Base-by-base conservation (phyloP, 371 early-diverging fungal genomes). In the Amoeboaphelidium protococcarum region DNA sequence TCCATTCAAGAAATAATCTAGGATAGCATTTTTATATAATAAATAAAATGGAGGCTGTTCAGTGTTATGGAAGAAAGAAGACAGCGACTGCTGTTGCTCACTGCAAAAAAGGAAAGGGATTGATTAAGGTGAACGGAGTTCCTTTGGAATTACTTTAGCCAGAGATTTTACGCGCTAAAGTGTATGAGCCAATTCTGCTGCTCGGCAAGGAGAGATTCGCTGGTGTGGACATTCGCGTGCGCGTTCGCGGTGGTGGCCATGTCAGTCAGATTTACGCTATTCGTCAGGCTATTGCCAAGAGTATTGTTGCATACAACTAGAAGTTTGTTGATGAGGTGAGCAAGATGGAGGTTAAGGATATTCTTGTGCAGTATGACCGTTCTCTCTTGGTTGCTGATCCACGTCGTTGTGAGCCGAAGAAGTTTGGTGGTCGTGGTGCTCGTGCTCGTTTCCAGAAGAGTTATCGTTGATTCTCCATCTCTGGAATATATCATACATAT, bases 341-440 rank as follows among this genome's bases (percentile, higher is more conserved):
- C 64, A 97, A 94, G 83, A 86, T 87, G 74, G 97, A 98, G 67
- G 82, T 98, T 70, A 88, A 87, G 75, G 88, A 94, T 55, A 69
- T 74, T 51, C 75, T 98, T 48, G 72, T 88, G 59, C 71, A 75
- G 61, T 97, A 87, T 73, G 99, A 98, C 74, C 90, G 96, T 71
- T 82, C 86, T 60, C 84, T 95, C 50, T 76, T 98, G 48, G 97
- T 99, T 54, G 87, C 97, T 53, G 99, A 98, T 71, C 89, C 98
- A 55, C 91, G 99, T 72, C 94, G 96, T 68, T 85, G 86, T 74
- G 99, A 99, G 69, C 91, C 99, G 74, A 99, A 99, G 95, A 98
- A 98, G 78, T 98, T 95, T 69, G 99, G 96, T 65, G 99, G 99
- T 76, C 80, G 80, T 49, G 98, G 98, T 78, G 99, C 99, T 61